These are phyloP conservation scores for Penicillium maclennaniae DNA, from an alignment of 495 filamentous ascomycete genomes.

Conservation along the genomic window DNA sequence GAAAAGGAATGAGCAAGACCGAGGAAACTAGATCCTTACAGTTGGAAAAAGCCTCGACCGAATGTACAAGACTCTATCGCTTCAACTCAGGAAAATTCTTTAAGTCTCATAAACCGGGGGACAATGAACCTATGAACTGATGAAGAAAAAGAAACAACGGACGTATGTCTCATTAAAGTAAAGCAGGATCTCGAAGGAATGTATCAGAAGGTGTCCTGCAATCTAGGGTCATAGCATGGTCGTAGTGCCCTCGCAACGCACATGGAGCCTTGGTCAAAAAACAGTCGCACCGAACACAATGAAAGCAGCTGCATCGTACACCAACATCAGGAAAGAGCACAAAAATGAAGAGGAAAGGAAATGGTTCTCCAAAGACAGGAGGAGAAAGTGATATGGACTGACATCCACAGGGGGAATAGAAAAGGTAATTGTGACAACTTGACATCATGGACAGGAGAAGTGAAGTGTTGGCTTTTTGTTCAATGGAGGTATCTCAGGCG, in stretches of 20 bases:
- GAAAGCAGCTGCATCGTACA: conserved; percentile 23
- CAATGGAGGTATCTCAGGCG: conserved; percentile 1
- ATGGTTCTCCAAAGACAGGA: conserved; percentile 7
- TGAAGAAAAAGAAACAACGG: conserved; percentile 16
- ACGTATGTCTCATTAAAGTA: conserved; percentile 38
- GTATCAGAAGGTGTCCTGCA: conserved; percentile 24
- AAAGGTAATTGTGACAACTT: conserved; percentile 29
- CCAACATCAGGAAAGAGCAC: conserved; percentile 19
- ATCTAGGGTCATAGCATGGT: conserved; percentile 24
- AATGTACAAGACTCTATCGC: neutral
- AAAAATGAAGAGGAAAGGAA: conserved; percentile 8
- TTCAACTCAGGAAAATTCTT: neutral
- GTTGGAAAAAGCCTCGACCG: too few relatives aligned
- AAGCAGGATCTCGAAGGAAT: conserved; percentile 25
- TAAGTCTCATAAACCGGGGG: neutral
- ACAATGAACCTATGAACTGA: conserved; percentile 27
- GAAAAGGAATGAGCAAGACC: too few relatives aligned
- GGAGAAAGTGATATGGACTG: conserved; percentile 7
- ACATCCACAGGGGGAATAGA: conserved; percentile 15
- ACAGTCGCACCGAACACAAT: conserved; percentile 7
- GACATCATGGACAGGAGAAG: conserved; percentile 29
- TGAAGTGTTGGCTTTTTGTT: conserved; percentile 17
- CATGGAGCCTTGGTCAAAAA: conserved; percentile 8
- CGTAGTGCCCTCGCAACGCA: conserved; percentile 12
- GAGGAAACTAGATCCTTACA: too few relatives aligned